Evolutionary conservation across 2,329 filamentous ascomycete genomes (phyloP), one percentile per base, ranked within the genome.

Genomic region (Fusarium torreyae): DNA sequence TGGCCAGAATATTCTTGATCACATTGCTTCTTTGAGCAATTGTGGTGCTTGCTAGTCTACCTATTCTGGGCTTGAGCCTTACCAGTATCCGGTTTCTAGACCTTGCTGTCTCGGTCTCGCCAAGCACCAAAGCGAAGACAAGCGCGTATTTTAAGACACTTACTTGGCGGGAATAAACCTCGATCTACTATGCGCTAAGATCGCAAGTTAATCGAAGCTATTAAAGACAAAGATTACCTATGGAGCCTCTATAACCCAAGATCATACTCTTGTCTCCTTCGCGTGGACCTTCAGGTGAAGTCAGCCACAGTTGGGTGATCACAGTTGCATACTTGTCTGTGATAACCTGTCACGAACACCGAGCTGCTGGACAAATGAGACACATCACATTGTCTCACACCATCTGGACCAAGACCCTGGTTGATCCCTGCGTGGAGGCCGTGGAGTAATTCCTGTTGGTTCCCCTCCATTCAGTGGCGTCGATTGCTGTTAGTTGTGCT

Each of bases 281-380:
- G 10, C 28, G 28, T 31, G 9, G 10, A 31, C 28, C 10, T 31
- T 31, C 8, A 17, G 7, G 34, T 17, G 3, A 36, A 36, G 2
- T 17, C 34, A 15, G 9, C 17, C 34, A 36, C 7, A 15, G 34
- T 15, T 36, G 34, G 17, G 7, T 36, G 34, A 36, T 36, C 20
- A 20, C 14, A 55, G 22, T 31, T 50, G 5, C 8, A 38, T n/a
- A 10, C 7, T 6, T 26, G 18, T 11, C 34, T 51, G 36, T 51
- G 13, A 31, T 51, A 40, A 13, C 20, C 13, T n/a, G 36, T 13
- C 13, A 50, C 7, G 14, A 57, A 52, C 45, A 24, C 18, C 33
- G 15, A 50, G 52, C 33, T 51, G 34, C 36, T 34, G 13, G 2
- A 38, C 10, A 42, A 24, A 42, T 42, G 34, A 57, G 45, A 57